These are phyloP conservation scores for Lumnitzera littorea DNA, from an alignment of 345 rosid species.

Conservation along the genomic window DNA sequence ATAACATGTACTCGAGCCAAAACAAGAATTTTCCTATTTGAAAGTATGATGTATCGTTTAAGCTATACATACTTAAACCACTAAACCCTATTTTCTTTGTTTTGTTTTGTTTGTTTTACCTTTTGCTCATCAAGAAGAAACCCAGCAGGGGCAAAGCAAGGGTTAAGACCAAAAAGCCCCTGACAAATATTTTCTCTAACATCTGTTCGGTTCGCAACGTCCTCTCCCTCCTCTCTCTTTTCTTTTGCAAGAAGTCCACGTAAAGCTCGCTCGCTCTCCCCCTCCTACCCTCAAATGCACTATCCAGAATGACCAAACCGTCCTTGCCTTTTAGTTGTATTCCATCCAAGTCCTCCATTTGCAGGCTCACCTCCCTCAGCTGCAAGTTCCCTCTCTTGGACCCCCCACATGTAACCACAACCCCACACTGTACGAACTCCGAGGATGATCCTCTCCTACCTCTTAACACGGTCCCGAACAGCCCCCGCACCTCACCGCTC, in stretches of 20 bases:
- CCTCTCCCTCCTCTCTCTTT: conserved; percentile 40
- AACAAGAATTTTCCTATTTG: no score
- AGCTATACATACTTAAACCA: no score
- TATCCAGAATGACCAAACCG: conserved; percentile 42
- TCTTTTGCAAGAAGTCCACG: conserved; percentile 38
- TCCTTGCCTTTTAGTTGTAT: conserved; percentile 51
- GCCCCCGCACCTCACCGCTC: conserved; percentile 58
- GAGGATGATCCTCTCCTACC: conserved; percentile 22
- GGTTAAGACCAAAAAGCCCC: no score
- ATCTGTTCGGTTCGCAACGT: conserved; percentile 41
- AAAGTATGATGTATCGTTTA: no score
- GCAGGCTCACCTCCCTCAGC: conserved; percentile 19
- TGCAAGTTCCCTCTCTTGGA: conserved; percentile 25
- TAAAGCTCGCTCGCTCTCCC: conserved; percentile 33
- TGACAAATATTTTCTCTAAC: conserved; percentile 43
- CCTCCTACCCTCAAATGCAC: conserved; percentile 45
- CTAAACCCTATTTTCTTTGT: no score
- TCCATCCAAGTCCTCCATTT: conserved; percentile 71
- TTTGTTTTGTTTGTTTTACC: no score
- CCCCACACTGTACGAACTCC: conserved; percentile 39
- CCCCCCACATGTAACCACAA: conserved; percentile 53
- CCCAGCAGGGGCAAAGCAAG: no score
- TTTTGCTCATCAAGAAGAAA: no score
- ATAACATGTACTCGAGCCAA: no score
- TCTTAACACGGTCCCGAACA: conserved; percentile 27